A percentile compares a stretch with the other conserved stretches of the same genome.
phyloP scores from a whole-genome alignment of 108 stramenopile species.

The Discostella stelligeroides region DNA sequence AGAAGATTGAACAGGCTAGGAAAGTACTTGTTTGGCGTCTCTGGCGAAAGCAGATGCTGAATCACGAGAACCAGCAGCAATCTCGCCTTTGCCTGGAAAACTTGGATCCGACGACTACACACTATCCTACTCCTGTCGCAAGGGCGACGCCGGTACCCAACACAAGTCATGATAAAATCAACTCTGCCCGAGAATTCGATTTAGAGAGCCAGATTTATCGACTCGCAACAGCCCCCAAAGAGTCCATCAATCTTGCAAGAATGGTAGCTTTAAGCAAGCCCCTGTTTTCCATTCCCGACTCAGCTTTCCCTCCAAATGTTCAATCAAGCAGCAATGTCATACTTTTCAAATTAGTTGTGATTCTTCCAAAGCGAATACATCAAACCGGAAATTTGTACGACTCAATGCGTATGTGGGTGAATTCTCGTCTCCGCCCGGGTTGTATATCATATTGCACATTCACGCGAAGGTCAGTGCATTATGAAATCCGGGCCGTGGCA shows the following conservation, averaged over 20 bases:
- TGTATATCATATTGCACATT: constrained; percentile 10
- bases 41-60: constrained; percentile 41
- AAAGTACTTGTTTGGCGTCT: constrained; percentile 46
- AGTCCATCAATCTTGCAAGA: constrained; percentile 32
- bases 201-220: constrained; percentile 38
- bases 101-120: constrained; percentile 39
- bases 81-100: constrained; percentile 16
- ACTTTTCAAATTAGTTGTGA: constrained; percentile 44
- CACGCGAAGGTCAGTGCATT: constrained; percentile 10
- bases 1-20: constrained; percentile 42
- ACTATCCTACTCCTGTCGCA: constrained; percentile 7
- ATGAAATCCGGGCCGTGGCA: constrained; percentile 36
- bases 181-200: not conserved
- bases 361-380: constrained; percentile 21
- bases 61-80: constrained; percentile 16
- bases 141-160: constrained; percentile 1
- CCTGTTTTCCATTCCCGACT: constrained; percentile 9
- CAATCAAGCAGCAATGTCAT: constrained; percentile 20
- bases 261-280: constrained; percentile 15
- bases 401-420: constrained; percentile 43
- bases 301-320: constrained; percentile 3
- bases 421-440: constrained; percentile 30
- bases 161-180: not conserved
- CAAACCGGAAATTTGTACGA: constrained; percentile 17
- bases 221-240: constrained; percentile 37